Base-by-base conservation (phyloP, 257 asterid species). In the Rauvolfia tetraphylla region DNA sequence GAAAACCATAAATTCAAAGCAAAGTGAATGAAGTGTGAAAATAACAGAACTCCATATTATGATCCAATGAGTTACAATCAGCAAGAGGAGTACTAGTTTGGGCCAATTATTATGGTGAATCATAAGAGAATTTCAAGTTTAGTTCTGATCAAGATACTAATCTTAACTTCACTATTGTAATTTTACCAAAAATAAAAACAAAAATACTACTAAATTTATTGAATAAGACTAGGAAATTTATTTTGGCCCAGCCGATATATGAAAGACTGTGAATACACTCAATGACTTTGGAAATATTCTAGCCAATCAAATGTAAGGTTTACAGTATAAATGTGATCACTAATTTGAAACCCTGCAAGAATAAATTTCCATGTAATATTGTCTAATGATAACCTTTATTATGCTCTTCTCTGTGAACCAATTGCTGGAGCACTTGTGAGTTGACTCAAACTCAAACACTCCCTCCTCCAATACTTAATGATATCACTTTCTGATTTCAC, bases 1-100 rank as follows among this genome's bases (percentile, higher is more conserved):
- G 81, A 79, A 77, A 83, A 79, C 78, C 70, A 65, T 29, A 61
- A 54, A 46, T 56, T 66, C 56, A 44, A 75, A 27, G 56, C 61
- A 6, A 4, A 38, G 3, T 22, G 5, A 72, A 70, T 46, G 39
- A 54, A 57, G 68, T 62, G 57, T 7, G 41, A 68, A 79, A 59
- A 59, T 65, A 46, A 39, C 22, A 75, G 74, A 76, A 78, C 8
- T n/a, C 56, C 48, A 7, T 14, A 71, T 46, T 61, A 0, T 17
- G 0, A 59, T 1, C 20, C 49, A 67, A 13, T 51, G 9, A 29
- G 27, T 27, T 15, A 63, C 15, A 49, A 67, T 66, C 25, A 18
- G 49, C 54, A 14, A 51, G 23, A 75, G 14, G 39, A 22, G 14
- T 31, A 41, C 68, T 57, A 25, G 48, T 15, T 20, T 23, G 22